phyloP scores from a whole-genome alignment of 1,284 basidiomycete genomes.

The Ceratobasidium theobromae region DNA sequence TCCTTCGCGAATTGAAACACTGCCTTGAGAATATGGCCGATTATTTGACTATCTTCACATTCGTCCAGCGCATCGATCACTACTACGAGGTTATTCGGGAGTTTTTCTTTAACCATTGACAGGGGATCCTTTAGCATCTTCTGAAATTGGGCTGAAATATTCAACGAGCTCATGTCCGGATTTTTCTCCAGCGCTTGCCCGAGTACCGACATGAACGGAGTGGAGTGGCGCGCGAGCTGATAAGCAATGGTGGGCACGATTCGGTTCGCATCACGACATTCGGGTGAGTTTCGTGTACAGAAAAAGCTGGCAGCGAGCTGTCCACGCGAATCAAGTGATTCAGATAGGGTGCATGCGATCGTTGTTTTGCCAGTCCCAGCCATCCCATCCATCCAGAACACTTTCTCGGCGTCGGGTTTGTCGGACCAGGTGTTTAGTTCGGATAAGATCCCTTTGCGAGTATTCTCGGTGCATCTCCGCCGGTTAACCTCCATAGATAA shows the following conservation, averaged over 20 bases:
- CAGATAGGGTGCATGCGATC: conserved; percentile 38
- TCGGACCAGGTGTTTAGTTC: too few relatives aligned
- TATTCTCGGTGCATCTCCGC: too few relatives aligned
- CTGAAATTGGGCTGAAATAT: conserved; percentile 4
- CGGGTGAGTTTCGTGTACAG: conserved; percentile 38
- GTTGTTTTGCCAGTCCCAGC: conserved; percentile 39
- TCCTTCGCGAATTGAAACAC: not conserved
- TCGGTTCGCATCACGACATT: conserved; percentile 4
- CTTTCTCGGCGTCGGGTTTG: too few relatives aligned
- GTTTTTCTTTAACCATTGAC: not conserved
- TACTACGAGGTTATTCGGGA: not conserved
- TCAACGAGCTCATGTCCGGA: not conserved
- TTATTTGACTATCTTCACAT: not conserved
- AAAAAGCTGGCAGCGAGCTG: conserved; percentile 41
- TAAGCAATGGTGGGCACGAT: conserved; percentile 30
- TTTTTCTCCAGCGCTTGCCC: not conserved
- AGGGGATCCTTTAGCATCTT: conserved; percentile 23
- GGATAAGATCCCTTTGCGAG: too few relatives aligned
- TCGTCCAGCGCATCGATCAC: conserved; percentile 34
- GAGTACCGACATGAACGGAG: not conserved
- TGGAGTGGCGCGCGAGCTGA: conserved; percentile 17
- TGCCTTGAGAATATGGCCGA: not conserved
- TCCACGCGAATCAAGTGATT: conserved; percentile 3
- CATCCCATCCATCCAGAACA: too few relatives aligned
- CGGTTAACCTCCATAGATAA: too few relatives aligned